phyloP scores from a whole-genome alignment of 164 flowering plant species.

The Nymphaea colorata region DNA sequence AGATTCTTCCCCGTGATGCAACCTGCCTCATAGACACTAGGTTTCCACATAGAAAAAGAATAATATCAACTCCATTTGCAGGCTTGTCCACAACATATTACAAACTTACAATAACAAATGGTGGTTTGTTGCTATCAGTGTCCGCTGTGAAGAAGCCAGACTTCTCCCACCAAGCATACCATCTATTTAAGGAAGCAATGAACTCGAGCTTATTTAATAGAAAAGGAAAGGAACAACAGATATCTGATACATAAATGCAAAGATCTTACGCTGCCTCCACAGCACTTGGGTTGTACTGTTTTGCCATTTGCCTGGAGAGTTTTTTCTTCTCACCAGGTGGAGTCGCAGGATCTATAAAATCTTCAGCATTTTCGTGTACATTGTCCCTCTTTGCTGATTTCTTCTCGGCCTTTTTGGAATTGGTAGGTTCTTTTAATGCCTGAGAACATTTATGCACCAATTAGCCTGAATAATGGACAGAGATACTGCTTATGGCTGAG shows the following conservation, averaged over 20 bases:
- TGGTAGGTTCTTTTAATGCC: slow-evolving; percentile 52
- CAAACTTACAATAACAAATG: slow-evolving; percentile 79
- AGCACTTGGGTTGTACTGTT: slow-evolving; percentile 64
- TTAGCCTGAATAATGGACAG: neutral
- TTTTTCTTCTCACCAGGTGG: slow-evolving; percentile 71
- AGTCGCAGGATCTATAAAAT: slow-evolving; percentile 74
- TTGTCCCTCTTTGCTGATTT: slow-evolving; percentile 42
- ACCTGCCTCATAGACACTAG: no score
- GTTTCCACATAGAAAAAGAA: no score
- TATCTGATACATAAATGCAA: neutral
- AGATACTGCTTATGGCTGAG: neutral
- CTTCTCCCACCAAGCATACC: slow-evolving; percentile 97
- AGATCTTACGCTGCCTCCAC: slow-evolving; percentile 80
- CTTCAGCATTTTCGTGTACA: slow-evolving; percentile 58
- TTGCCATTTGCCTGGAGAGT: slow-evolving; percentile 77
- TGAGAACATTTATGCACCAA: slow-evolving; percentile 4
- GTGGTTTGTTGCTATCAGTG: slow-evolving; percentile 63
- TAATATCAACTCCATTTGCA: no score
- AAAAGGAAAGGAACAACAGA: neutral
- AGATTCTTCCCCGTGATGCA: no score
- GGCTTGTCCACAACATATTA: neutral
- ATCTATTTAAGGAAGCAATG: slow-evolving; percentile 27
- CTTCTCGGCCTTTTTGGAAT: slow-evolving; percentile 44
- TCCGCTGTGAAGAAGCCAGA: slow-evolving; percentile 75
- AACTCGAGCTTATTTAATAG: no score